Conservation (phyloP, 257 asterid genomes). For the Solanum verrucosum region DNA sequence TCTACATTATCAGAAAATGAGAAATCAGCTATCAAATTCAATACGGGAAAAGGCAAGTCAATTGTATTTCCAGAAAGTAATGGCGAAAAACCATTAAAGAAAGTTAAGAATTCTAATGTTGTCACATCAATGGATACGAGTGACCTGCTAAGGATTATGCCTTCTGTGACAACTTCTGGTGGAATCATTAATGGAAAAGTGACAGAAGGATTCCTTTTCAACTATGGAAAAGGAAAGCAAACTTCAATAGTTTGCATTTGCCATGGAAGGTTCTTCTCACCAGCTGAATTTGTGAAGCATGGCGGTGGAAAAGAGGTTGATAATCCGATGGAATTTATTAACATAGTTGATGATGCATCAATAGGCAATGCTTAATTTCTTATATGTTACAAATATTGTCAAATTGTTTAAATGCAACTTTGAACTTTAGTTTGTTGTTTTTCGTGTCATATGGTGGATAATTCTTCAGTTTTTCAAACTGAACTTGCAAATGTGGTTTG, state of each 20-base stretch:
- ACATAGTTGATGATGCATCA: not conserved
- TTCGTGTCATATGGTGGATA: not conserved
- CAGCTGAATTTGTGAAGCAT: slow-evolving; percentile 24
- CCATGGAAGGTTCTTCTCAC: slow-evolving; percentile 13
- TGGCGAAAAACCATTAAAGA: not conserved
- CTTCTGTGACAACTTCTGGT: slow-evolving; percentile 1
- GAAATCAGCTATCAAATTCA: not conserved
- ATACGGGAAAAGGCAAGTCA: not conserved
- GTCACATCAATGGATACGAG: not conserved
- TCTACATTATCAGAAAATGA: not conserved
- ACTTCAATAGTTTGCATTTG: slow-evolving; percentile 11
- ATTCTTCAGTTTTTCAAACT: not conserved
- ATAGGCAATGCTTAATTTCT: not conserved
- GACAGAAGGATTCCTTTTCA: slow-evolving; percentile 6
- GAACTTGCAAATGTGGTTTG: not conserved
- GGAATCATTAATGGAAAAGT: slow-evolving; percentile 1
- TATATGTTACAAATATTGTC: not conserved
- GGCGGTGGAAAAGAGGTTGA: slow-evolving; percentile 3
- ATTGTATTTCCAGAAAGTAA: not conserved
- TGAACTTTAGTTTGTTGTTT: not conserved
- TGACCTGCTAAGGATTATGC: slow-evolving; percentile 8
- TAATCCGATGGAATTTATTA: not conserved
- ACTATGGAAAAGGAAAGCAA: not conserved
- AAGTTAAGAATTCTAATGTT: not conserved
- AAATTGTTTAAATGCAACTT: not conserved